Evolutionary conservation across 306 rosid genomes (phyloP).

Genomic region (Heteromeles arbutifolia): DNA sequence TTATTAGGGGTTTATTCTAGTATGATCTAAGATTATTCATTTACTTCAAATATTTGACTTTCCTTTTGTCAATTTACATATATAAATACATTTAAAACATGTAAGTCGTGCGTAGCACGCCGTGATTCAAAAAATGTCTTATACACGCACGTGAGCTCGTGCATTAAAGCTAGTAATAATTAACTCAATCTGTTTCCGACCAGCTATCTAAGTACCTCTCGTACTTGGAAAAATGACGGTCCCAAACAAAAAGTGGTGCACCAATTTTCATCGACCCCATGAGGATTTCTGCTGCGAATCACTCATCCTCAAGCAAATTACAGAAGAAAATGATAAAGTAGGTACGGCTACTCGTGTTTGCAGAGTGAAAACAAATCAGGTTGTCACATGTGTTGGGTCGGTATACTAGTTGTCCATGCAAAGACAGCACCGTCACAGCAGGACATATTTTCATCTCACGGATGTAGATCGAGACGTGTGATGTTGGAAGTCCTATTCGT

Average conservation of each 20-base stretch:
- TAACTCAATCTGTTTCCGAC: background rate
- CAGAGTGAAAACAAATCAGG: background rate
- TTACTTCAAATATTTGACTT: too few species aligned
- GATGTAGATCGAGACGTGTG: background rate
- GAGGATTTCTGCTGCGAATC: background rate
- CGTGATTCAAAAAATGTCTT: too few species aligned
- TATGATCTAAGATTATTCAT: too few species aligned
- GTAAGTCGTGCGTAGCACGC: fast-evolving
- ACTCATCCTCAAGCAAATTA: background rate
- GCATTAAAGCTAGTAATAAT: background rate
- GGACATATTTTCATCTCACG: background rate
- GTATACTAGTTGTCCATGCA: background rate
- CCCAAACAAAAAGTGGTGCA: background rate
- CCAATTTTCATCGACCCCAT: background rate
- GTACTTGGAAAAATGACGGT: background rate
- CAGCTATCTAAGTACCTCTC: background rate
- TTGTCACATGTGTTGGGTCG: background rate
- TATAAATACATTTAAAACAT: too few species aligned
- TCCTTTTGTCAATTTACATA: too few species aligned
- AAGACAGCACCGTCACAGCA: background rate
- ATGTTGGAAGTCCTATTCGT: background rate
- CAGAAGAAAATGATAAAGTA: background rate
- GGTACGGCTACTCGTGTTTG: background rate
- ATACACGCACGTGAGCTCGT: too few species aligned
- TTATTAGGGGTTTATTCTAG: too few species aligned